Evolutionary conservation across 345 rosid genomes (phyloP), one percentile per base, ranked within the genome.

Genomic region (Schrenkiella parvula): DNA sequence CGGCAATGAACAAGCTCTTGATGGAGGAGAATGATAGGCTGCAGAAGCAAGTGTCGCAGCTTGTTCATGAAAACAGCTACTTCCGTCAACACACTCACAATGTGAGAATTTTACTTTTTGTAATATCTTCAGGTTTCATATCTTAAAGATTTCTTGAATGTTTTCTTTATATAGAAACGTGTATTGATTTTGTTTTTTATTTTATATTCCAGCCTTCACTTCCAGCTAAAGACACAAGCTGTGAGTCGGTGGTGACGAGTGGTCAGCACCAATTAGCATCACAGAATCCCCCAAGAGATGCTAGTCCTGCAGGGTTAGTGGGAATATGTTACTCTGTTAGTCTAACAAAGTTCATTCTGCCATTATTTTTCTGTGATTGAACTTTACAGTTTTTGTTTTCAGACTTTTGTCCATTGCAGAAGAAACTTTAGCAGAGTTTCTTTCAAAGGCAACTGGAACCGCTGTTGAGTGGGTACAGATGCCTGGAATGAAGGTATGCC

Each of bases 401-500:
- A 92, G 99, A 81, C 98, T 95, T 84, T 87, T 95, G 97, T 87
- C 99, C 89, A 84, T 88, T 85, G 97, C 96, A 87, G 97, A 95
- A 89, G 98, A 95, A 81, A 89, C 97, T 87, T 89, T 95, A 92
- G 87, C 98, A 90, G 98, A 95, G 91, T 95, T 92, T 92, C 97
- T 95, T 88, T 95, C 99, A 71, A 95, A 95, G 99, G 99, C 99
- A 76, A 95, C 98, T 85, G 99, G 99, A 89, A 95, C 99, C 79
- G 98, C 99, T 80, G 95, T 95, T 56, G 99, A 95, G 97, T 95
- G 99, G 99, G 92, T 95, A 80, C 99, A 95, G 86, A 95, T 92
- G 97, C 99, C 98, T 88, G 98, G 99, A 92, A 95, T 92, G 99
- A 95, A 95, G 99, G 99, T 89, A 84, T 79, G 23, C 35, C 11